Percentiles rank a stretch among this genome's conserved stretches.
phyloP scores from a whole-genome alignment of 305 asterid genomes.

The Nicotiana rustica region DNA sequence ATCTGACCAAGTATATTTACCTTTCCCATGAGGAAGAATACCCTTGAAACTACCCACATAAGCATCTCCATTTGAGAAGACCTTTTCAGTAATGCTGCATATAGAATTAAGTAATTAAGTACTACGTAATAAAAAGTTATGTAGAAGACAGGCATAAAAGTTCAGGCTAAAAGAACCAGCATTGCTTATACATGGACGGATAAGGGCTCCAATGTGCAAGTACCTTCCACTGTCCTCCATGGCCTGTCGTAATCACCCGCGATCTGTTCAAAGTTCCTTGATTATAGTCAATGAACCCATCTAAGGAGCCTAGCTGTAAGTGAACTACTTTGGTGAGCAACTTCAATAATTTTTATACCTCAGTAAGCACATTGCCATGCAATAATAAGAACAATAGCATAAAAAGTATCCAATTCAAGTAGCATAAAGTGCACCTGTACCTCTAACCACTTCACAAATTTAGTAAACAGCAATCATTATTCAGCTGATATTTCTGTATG shows the following conservation, averaged over 20 bases:
- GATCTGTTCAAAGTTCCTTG: constrained; percentile 24
- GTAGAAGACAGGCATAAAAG: constrained; percentile 25
- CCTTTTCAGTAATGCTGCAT: constrained; percentile 62
- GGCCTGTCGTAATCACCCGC: constrained; percentile 18
- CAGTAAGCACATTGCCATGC: constrained; percentile 10
- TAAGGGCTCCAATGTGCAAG: constrained; percentile 34
- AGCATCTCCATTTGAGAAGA: constrained; percentile 73
- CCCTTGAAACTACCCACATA: constrained; percentile 70
- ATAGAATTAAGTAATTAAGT: constrained; percentile 25
- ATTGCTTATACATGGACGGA: constrained; percentile 14
- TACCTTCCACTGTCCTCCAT: constrained; percentile 84
- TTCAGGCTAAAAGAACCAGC: constrained; percentile 12
- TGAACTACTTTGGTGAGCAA: constrained; percentile 28
- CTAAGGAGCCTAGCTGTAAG: background rate
- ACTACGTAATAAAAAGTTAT: constrained; percentile 16
- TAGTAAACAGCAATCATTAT: constrained; percentile 21
- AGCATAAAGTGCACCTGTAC: background rate
- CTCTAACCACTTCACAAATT: constrained; percentile 6
- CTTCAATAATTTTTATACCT: constrained; percentile 27
- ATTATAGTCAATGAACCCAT: background rate
- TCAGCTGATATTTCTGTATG: background rate
- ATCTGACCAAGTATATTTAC: constrained; percentile 83
- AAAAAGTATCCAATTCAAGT: background rate
- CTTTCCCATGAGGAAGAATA: constrained; percentile 76
- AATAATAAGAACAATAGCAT: background rate